Evolutionary conservation across 2,329 filamentous ascomycete genomes (phyloP).

Genomic region (Colletotrichum agaves): DNA sequence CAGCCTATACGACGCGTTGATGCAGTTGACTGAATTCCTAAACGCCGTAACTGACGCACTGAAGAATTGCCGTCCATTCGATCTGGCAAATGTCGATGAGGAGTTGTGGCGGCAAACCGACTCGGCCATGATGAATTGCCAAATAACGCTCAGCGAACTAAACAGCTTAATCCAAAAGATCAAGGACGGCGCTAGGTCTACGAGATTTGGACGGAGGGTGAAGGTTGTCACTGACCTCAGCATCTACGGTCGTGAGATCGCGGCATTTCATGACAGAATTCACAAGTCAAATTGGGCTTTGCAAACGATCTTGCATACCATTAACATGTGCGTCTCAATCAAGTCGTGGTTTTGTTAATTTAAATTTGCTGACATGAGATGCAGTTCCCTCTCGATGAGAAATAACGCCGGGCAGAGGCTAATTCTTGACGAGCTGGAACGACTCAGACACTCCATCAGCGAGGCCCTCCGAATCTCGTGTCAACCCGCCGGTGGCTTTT

Average conservation of each 20-base stretch:
- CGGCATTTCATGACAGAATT: slow-evolving; percentile 41
- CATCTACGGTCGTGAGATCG: slow-evolving; percentile 37
- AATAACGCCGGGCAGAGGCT: slow-evolving; percentile 37
- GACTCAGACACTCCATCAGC: slow-evolving; percentile 40
- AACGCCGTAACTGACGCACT: slow-evolving; percentile 39
- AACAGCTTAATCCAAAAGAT: slow-evolving; percentile 37
- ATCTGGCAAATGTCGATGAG: slow-evolving; percentile 39
- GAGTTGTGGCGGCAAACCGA: slow-evolving; percentile 42
- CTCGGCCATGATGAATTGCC: slow-evolving; percentile 39
- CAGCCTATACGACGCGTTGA: slow-evolving; percentile 39
- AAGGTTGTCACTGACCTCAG: slow-evolving; percentile 37
- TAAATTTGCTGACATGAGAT: no score
- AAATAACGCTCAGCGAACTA: slow-evolving; percentile 39
- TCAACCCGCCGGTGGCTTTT: slow-evolving; percentile 28
- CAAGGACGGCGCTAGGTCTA: slow-evolving; percentile 15
- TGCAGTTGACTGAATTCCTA: slow-evolving; percentile 39
- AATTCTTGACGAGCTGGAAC: slow-evolving; percentile 38
- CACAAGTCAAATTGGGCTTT: slow-evolving; percentile 43
- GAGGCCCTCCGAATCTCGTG: slow-evolving; percentile 38
- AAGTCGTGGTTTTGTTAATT: no score
- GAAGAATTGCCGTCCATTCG: slow-evolving; percentile 38
- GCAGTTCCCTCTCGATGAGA: slow-evolving; percentile 37
- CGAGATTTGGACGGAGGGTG: slow-evolving; percentile 28
- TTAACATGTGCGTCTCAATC: slow-evolving; percentile 38
- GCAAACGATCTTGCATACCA: slow-evolving; percentile 43